phyloP scores from a whole-genome alignment of 257 asterid genomes.

The Verbascum thapsus region DNA sequence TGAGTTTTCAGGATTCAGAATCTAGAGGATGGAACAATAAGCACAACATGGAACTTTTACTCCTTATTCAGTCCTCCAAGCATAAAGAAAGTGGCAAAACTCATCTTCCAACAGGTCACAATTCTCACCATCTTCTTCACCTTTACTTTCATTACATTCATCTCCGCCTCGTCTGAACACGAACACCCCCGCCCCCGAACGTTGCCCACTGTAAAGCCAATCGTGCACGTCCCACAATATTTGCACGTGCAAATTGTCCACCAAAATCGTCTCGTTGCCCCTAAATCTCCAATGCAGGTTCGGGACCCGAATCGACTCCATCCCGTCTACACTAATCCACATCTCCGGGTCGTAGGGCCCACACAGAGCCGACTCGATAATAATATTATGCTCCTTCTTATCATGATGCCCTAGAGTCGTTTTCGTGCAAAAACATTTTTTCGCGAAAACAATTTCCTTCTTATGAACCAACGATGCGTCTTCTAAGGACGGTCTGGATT shows the following conservation, averaged over 20 bases:
- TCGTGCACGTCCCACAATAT: conserved; percentile 90
- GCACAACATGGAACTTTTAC: not conserved
- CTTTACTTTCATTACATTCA: conserved; percentile 29
- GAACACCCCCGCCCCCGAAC: conserved; percentile 61
- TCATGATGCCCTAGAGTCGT: conserved; percentile 64
- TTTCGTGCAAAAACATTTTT: conserved; percentile 70
- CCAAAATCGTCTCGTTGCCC: conserved; percentile 69
- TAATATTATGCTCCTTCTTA: conserved; percentile 61
- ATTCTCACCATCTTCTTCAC: conserved; percentile 18
- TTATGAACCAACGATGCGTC: conserved; percentile 63
- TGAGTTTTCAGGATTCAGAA: conserved; percentile 4
- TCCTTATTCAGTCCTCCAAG: conserved; percentile 62
- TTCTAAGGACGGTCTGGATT: conserved; percentile 38
- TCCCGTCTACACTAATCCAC: conserved; percentile 87
- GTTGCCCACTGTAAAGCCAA: conserved; percentile 56
- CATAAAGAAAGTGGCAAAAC: conserved; percentile 78
- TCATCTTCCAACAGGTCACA: conserved; percentile 36
- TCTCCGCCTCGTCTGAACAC: conserved; percentile 53
- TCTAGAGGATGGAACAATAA: not conserved
- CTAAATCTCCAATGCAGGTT: conserved; percentile 91
- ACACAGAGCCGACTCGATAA: conserved; percentile 53
- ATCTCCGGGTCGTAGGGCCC: conserved; percentile 71
- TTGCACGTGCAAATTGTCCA: conserved; percentile 63
- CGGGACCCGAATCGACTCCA: conserved; percentile 52
- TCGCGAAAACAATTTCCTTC: conserved; percentile 74